Evolutionary conservation across 495 filamentous ascomycete genomes (phyloP).

Genomic region (Annulohypoxylon nitens): DNA sequence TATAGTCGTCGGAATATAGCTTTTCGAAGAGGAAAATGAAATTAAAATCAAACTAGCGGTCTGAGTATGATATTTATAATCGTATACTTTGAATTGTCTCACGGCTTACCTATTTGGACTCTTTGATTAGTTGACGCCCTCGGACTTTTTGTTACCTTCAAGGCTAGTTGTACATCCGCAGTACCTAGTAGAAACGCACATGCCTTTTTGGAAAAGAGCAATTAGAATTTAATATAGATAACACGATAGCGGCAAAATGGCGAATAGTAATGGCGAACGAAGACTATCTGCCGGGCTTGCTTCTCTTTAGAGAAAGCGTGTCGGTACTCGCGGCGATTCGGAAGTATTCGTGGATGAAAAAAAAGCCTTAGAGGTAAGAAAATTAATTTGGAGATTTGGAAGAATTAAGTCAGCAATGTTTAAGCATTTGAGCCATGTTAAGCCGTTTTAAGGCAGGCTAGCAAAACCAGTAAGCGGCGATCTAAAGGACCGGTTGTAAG

Average conservation of each 20-base stretch:
- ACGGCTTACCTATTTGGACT: not conserved
- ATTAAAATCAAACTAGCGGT: constrained; percentile 7
- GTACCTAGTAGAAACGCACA: not conserved
- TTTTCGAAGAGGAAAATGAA: not conserved
- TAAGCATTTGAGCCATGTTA: not conserved
- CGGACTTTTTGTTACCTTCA: no score
- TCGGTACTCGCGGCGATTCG: constrained; percentile 21
- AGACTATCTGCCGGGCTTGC: constrained; percentile 32
- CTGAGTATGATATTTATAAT: constrained; percentile 18
- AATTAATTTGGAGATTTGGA: constrained; percentile 44
- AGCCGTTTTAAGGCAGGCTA: not conserved
- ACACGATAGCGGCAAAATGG: not conserved
- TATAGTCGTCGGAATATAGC: not conserved
- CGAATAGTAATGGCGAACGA: constrained; percentile 9
- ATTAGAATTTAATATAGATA: not conserved
- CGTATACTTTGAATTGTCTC: not conserved
- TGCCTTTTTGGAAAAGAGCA: not conserved
- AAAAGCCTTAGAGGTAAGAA: not conserved
- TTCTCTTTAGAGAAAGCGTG: constrained; percentile 35
- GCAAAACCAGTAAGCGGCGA: constrained; percentile 30
- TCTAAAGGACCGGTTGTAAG: not conserved
- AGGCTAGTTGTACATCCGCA: not conserved
- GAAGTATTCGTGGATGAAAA: not conserved
- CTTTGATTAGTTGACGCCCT: not conserved
- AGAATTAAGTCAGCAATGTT: constrained; percentile 46